phyloP scores from a whole-genome alignment of 371 early-diverging fungal genomes.

The Syncephalastrum racemosum region DNA sequence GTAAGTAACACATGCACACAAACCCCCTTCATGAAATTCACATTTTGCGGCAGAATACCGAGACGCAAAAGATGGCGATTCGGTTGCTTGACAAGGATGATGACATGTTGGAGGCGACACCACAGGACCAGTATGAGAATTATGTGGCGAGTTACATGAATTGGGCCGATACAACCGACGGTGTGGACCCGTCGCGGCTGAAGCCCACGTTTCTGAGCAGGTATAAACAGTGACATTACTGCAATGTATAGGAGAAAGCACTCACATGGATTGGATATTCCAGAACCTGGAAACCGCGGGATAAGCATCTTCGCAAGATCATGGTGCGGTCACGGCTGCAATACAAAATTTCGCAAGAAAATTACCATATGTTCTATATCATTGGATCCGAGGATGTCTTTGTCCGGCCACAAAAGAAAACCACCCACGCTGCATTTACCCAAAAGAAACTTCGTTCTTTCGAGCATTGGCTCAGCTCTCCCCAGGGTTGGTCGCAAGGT shows the following conservation, averaged over 20 bases:
- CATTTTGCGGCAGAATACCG: constrained; percentile 44
- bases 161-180: constrained; percentile 73
- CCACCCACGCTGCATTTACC: neutral
- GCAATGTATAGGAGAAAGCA: neutral
- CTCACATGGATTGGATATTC: neutral
- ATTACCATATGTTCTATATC: constrained; percentile 54
- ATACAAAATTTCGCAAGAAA: constrained; percentile 86
- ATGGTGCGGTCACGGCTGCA: constrained; percentile 73
- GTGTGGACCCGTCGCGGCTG: constrained; percentile 53
- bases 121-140: constrained; percentile 90
- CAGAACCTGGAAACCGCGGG: constrained; percentile 81
- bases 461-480: neutral
- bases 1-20: too few relatives aligned
- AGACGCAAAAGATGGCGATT: constrained; percentile 70
- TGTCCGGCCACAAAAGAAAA: constrained; percentile 46
- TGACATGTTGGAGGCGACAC: constrained; percentile 71
- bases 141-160: constrained; percentile 92
- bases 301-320: constrained; percentile 56
- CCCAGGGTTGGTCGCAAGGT: neutral
- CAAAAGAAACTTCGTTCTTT: neutral
- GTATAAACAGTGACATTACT: constrained; percentile 37
- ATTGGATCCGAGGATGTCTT: constrained; percentile 52
- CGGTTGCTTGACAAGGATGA: constrained; percentile 88
- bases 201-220: constrained; percentile 62
- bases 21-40: too few relatives aligned